Base-by-base conservation (phyloP, 148 eudicot species). In the Tetragonia tetragonoides region DNA sequence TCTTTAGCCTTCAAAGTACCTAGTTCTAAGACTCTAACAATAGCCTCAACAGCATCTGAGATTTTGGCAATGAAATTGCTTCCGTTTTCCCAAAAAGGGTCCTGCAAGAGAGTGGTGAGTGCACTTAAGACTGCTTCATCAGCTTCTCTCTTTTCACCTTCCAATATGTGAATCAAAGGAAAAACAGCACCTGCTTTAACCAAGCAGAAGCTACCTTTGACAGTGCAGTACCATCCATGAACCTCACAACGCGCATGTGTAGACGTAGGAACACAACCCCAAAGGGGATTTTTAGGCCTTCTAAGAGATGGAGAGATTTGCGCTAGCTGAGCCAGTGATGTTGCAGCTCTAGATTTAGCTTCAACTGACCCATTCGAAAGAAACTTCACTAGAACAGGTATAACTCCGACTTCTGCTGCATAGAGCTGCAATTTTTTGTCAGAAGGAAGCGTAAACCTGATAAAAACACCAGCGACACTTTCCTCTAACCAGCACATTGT, bases 31-130 rank as follows among this genome's bases (percentile, higher is more conserved):
- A 90, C 87, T 53, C 84, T 90, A 34, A 90, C 68, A 57, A 93
- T 75, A 18, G 88, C 81, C 47, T 80, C 78, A 24, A 93, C 84
- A 18, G 87, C 85, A 23, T 70, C 75, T 0, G 85, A 76, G 8
- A 7, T 34, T 80, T 84, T 85, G 17, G 78, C 92, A 15, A 93
- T 79, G 75, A 65, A 85, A 38, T 77, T 82, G 71, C 90, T 84
- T 63, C 99, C 99, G 18, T 79, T 86, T 70, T 91, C 97, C 92
- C 91, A 90, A 28, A 88, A 72, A 34, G 79, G 86, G 28, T 95
- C 93, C 75, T 85, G 84, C 68, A 93, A 54, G 23, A 95, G 86
- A 4, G 93, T 95, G 11, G 91, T 68, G 18, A 93, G 77, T 40
- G 89, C 86, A 23, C 78, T 73, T 5, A 95, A 79, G 65, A 84